phyloP scores from a whole-genome alignment of 495 filamentous ascomycete species.

The Penicillium lagena region DNA sequence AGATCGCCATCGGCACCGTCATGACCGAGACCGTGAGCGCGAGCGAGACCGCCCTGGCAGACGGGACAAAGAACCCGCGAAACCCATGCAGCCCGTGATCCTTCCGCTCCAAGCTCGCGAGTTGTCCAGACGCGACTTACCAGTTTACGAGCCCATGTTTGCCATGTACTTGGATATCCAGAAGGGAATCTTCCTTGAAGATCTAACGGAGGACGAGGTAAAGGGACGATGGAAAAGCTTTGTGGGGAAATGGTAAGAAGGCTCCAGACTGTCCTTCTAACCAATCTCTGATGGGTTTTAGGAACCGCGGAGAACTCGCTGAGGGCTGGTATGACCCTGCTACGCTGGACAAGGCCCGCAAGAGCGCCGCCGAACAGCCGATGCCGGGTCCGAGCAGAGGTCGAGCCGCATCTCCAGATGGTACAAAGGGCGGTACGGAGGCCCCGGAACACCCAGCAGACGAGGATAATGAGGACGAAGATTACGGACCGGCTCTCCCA shows the following conservation, averaged over 20 bases:
- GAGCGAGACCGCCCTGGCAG: constrained; percentile 7
- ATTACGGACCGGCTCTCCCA: constrained; percentile 70
- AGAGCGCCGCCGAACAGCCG: constrained; percentile 9
- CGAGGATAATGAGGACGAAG: constrained; percentile 46
- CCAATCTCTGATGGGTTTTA: constrained; percentile 24
- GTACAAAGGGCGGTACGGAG: constrained; percentile 8
- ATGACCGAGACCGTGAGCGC: constrained; percentile 5
- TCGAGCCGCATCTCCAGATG: constrained; percentile 20
- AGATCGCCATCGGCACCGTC: constrained; percentile 14
- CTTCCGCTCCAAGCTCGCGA: constrained; percentile 63
- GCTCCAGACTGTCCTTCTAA: background rate
- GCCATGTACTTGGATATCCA: constrained; percentile 86
- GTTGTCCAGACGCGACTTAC: constrained; percentile 60
- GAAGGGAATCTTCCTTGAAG: constrained; percentile 61
- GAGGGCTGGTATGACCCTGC: constrained; percentile 89
- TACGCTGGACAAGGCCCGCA: constrained; percentile 47
- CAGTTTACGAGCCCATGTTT: constrained; percentile 63
- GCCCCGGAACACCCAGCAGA: constrained; percentile 10
- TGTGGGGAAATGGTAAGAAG: constrained; percentile 70
- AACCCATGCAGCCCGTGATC: constrained; percentile 13
- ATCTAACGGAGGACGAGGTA: constrained; percentile 61
- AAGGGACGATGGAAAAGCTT: constrained; percentile 94
- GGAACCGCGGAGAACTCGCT: constrained; percentile 87
- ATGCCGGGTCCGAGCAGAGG: background rate
- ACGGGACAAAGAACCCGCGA: constrained; percentile 4